Evolutionary conservation across 129 eudicot genomes (phyloP).

Genomic region (Centrapalus pauciflorus): DNA sequence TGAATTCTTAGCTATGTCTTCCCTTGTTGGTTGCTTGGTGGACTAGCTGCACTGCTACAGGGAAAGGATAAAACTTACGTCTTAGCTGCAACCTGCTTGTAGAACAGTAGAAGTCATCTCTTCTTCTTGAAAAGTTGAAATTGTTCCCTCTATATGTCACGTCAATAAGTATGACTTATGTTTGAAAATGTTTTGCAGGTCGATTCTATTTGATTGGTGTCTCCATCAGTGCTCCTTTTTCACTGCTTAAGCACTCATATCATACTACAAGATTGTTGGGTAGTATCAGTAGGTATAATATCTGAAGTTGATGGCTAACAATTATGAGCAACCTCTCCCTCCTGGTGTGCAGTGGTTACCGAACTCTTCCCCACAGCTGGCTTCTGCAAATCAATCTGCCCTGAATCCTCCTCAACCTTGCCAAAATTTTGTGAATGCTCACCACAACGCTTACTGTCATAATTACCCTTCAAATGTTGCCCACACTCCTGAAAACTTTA

Average conservation of each 20-base stretch:
- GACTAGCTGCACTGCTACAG: not conserved
- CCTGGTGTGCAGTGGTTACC: constrained; percentile 60
- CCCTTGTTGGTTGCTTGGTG: not conserved
- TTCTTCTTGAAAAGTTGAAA: not conserved
- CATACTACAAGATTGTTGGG: not conserved
- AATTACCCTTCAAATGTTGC: constrained; percentile 29
- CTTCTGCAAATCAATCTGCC: constrained; percentile 32
- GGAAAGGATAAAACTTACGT: not conserved
- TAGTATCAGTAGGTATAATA: not conserved
- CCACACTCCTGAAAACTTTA: constrained; percentile 26
- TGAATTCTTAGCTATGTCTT: not conserved
- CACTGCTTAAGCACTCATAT: not conserved
- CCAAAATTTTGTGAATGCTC: constrained; percentile 25
- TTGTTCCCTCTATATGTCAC: not conserved
- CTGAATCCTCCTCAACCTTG: constrained; percentile 33
- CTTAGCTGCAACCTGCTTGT: not conserved
- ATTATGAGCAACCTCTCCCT: constrained; percentile 60
- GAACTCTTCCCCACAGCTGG: constrained; percentile 23
- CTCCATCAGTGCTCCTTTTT: not conserved
- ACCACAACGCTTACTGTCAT: constrained; percentile 27
- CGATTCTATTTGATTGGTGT: not conserved
- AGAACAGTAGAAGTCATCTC: not conserved
- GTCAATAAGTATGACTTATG: not conserved
- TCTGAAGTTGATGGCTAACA: constrained; percentile 44
- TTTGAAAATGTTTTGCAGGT: constrained; percentile 15